These are phyloP conservation scores for Xerocomus amazonicus DNA, from an alignment of 1,284 basidiomycete genomes.

Conservation along the genomic window DNA sequence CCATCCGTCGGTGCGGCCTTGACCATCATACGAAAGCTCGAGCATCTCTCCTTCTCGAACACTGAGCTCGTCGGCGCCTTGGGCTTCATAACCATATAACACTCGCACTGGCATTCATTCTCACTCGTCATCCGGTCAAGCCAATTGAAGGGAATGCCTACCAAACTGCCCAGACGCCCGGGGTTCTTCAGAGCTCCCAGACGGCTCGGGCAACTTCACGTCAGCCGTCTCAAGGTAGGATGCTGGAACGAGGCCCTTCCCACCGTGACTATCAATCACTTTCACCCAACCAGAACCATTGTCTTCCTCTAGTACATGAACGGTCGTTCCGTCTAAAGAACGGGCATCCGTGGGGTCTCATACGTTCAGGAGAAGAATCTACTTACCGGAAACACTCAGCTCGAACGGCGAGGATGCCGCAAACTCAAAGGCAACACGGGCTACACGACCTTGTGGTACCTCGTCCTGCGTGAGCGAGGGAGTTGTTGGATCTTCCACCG, in stretches of 20 bases:
- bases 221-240: constrained; percentile 59
- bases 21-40: constrained; percentile 58
- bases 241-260: constrained; percentile 73
- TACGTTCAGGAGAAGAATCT: constrained; percentile 6
- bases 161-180: constrained; percentile 46
- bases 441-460: constrained; percentile 39
- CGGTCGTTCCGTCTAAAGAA: constrained; percentile 52
- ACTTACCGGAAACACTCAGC: constrained; percentile 58
- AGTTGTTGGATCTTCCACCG: constrained; percentile 41
- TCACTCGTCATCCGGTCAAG: constrained; percentile 6
- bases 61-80: constrained; percentile 66
- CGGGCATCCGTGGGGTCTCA: constrained; percentile 5
- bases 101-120: constrained; percentile 52
- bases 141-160: constrained; percentile 26
- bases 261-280: constrained; percentile 53
- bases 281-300: constrained; percentile 88
- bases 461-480: constrained; percentile 52
- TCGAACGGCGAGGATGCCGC: constrained; percentile 72
- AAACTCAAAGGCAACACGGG: constrained; percentile 68
- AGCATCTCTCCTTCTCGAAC: constrained; percentile 60
- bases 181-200: constrained; percentile 13
- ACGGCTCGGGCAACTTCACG: constrained; percentile 16
- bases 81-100: constrained; percentile 65
- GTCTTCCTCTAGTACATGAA: constrained; percentile 68
- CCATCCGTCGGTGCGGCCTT: constrained; percentile 72